A percentile compares a stretch with the other conserved stretches of the same genome.
phyloP scores from a whole-genome alignment of 2,329 filamentous ascomycete genomes.

The Achaetomium macrosporum region DNA sequence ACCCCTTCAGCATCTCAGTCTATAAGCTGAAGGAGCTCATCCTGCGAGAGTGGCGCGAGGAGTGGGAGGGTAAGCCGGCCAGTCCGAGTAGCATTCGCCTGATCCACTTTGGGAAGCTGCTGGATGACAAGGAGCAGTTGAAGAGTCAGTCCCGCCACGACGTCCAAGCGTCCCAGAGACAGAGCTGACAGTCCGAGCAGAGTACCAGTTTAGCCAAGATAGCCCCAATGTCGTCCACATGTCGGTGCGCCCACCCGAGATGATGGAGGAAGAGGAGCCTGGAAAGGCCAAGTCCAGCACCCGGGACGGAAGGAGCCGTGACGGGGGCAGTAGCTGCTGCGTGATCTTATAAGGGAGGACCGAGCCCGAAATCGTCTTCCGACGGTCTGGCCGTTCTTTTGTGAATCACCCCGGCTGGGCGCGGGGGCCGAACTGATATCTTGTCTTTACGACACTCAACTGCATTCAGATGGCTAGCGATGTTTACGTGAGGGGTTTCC shows the following conservation, averaged over 20 bases:
- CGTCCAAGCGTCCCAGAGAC: too few species aligned
- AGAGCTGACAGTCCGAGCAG: constrained; percentile 38
- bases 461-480: constrained; percentile 7
- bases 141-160: constrained; percentile 56
- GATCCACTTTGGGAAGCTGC: constrained; percentile 84
- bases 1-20: constrained; percentile 85
- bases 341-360: constrained; percentile 33
- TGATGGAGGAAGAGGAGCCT: constrained; percentile 73
- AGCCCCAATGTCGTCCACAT: constrained; percentile 86
- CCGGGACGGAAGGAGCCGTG: constrained; percentile 36
- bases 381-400: not conserved
- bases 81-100: constrained; percentile 85
- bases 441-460: not conserved
- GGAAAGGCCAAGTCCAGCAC: constrained; percentile 55
- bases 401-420: not conserved
- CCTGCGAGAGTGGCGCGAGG: constrained; percentile 82
- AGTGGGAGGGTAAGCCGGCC: constrained; percentile 83
- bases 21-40: constrained; percentile 94
- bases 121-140: constrained; percentile 81
- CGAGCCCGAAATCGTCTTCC: not conserved
- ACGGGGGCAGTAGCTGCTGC: constrained; percentile 43
- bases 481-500: not conserved
- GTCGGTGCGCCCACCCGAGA: constrained; percentile 81
- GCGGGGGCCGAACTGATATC: not conserved
- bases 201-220: constrained; percentile 71